Evolutionary conservation across 306 rosid species (phyloP), one percentile per base, ranked within the genome.

Genomic region (Astragalus glycyphyllos): DNA sequence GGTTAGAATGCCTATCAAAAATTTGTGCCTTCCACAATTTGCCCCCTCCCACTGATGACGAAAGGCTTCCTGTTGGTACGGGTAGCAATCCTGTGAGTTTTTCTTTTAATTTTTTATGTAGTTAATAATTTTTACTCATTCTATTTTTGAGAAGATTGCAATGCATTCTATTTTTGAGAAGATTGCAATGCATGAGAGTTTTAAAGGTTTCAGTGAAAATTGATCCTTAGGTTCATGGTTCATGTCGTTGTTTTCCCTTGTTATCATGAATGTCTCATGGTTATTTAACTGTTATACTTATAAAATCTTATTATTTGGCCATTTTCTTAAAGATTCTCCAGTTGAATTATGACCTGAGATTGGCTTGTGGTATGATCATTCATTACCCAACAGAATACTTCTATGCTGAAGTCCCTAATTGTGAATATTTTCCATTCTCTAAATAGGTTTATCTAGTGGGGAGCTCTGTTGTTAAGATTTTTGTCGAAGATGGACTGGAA

Each of bases 81-180:
- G 97, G 99, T 65, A 91, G 99, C 84, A 94, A 94, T 91, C 99
- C 97, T 76, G 99, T 94, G 85, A 94, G 98, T 83, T 67, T 35
- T 56, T 38, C 1, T 26, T 26, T 26, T 26, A 1, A 26, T 26
- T 23, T 38, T 46, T 61, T 59, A 56, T 80, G 15, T 64, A 64
- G 51, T 70, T 80, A 10, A 50, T 59, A 54, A 56, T 37, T 58
- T 69, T 57, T 37, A 40, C 44, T 37, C 70, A 11, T 68, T 55
- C 56, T 63, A 32, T 58, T 66, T 35, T 41, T 16, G 38, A 8
- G 66, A 71, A 71, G 49, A 44, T 56, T 79, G 56, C 6, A 58
- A 12, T 53, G 51, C 55, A 50, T 42, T 55, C 56, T 63, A 32
- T 58, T 66, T 35, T 41, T 16, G 38, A 8, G 66, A 71, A 71